Conservation (phyloP, 257 asterid species). For the Jacaranda mimosifolia region DNA sequence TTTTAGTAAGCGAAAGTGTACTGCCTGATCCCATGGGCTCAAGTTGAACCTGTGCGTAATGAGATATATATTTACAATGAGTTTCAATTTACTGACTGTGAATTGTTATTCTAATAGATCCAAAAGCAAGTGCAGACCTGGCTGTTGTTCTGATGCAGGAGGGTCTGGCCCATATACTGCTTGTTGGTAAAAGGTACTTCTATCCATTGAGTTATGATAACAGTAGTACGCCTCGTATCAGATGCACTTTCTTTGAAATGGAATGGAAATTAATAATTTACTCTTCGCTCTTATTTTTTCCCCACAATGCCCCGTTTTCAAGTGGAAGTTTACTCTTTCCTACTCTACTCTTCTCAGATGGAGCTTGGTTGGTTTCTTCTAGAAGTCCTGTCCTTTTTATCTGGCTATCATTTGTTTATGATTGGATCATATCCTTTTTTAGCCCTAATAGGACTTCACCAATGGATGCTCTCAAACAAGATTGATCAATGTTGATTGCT, state of each 20-base stretch:
- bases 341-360: too few species aligned
- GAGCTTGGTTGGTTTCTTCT: not conserved
- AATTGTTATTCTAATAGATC: constrained; percentile 57
- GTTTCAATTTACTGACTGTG: constrained; percentile 40
- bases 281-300: not conserved
- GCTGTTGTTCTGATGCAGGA: constrained; percentile 98
- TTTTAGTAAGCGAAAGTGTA: too few species aligned
- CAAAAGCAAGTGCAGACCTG: constrained; percentile 93
- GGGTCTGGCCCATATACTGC: constrained; percentile 86
- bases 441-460: not conserved
- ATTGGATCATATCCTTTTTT: not conserved
- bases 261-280: not conserved
- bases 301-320: not conserved
- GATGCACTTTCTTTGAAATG: not conserved
- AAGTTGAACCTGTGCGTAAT: not conserved
- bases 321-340: too few species aligned
- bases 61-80: constrained; percentile 2
- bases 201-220: not conserved
- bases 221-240: not conserved
- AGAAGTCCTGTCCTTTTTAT: not conserved
- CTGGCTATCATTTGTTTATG: not conserved
- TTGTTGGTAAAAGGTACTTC: constrained; percentile 86
- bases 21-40: too few species aligned
- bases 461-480: too few species aligned
- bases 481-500: too few species aligned